Conservation (phyloP, 192 early-diverging fungal species). For the Coemansia sp. region DNA sequence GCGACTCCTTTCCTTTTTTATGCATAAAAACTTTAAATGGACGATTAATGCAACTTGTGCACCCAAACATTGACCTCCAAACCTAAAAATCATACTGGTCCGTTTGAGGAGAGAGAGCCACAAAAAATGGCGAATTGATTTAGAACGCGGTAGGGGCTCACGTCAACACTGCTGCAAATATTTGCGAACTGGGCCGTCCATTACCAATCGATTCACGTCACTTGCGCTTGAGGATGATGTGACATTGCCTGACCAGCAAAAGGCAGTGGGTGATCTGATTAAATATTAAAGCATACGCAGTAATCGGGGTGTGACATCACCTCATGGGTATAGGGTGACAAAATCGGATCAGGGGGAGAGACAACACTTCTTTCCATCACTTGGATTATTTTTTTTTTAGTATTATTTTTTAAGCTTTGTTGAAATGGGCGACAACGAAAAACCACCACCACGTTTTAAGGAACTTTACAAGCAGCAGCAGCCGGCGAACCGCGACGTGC, state of each 20-base stretch:
- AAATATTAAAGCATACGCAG: not conserved
- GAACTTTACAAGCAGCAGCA: constrained; percentile 36
- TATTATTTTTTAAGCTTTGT: not conserved
- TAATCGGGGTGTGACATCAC: not conserved
- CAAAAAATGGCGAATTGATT: not conserved
- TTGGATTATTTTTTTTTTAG: not conserved
- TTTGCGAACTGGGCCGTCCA: not conserved
- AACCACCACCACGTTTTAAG: constrained; percentile 35
- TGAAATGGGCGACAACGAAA: not conserved
- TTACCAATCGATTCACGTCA: not conserved
- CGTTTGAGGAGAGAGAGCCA: not conserved
- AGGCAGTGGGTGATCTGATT: no score
- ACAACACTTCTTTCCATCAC: not conserved
- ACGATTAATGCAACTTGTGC: constrained; percentile 1
- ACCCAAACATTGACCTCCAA: constrained; percentile 1
- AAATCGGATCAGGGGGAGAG: not conserved
- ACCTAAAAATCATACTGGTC: not conserved
- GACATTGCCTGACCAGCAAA: not conserved
- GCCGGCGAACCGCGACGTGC: constrained; percentile 50
- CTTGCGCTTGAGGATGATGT: not conserved
- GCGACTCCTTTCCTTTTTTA: not conserved
- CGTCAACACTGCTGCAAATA: not conserved
- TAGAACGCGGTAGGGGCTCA: not conserved
- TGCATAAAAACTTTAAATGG: not conserved
- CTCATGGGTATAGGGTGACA: not conserved